phyloP scores from a whole-genome alignment of 192 early-diverging fungal genomes.

The Coemansia sp. region DNA sequence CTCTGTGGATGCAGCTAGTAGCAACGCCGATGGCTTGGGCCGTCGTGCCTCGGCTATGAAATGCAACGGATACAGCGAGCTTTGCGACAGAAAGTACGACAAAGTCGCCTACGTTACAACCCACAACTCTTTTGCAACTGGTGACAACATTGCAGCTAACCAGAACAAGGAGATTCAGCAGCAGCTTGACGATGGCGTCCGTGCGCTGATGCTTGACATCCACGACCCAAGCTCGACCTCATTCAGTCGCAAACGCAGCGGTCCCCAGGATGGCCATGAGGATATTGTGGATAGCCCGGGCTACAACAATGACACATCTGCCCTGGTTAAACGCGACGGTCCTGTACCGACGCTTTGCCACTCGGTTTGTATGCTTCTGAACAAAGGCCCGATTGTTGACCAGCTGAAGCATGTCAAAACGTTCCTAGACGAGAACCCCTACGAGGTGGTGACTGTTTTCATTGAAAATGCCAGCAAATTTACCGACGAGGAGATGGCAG shows the following conservation, averaged over 20 bases:
- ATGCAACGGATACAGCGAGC: constrained; percentile 71
- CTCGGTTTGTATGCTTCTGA: constrained; percentile 61
- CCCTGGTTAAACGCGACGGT: constrained; percentile 39
- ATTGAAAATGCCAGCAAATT: constrained; percentile 67
- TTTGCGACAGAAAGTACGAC: constrained; percentile 67
- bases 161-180: constrained; percentile 63
- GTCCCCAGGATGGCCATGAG: constrained; percentile 21
- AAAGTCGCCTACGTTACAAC: constrained; percentile 68
- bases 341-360: constrained; percentile 78
- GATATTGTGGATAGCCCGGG: too few species aligned
- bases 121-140: constrained; percentile 71
- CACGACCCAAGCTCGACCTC: constrained; percentile 22
- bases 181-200: constrained; percentile 74
- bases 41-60: constrained; percentile 5
- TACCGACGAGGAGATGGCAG: constrained; percentile 51
- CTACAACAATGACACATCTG: neutral
- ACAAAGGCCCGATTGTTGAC: constrained; percentile 60
- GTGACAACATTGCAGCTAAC: constrained; percentile 63
- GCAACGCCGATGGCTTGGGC: neutral
- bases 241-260: constrained; percentile 15
- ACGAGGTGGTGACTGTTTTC: constrained; percentile 78
- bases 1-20: neutral
- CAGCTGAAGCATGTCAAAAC: constrained; percentile 60
- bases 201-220: constrained; percentile 73
- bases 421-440: constrained; percentile 65